Base-by-base conservation (phyloP, 495 filamentous ascomycete species). In the Stereocaulon alpinum region DNA sequence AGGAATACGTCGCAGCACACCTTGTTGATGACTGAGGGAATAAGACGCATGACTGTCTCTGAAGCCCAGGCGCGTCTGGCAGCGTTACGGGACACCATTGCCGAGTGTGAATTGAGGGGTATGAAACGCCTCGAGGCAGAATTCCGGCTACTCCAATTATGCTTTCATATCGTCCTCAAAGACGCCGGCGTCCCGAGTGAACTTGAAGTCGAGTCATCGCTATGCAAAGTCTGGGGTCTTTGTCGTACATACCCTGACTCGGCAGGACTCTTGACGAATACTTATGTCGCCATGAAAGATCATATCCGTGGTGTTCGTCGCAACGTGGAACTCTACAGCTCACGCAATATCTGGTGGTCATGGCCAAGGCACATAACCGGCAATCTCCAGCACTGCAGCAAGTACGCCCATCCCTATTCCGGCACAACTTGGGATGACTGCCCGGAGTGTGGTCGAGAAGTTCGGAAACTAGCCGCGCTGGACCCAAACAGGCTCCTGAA, bases 61-160 rank as follows among this genome's bases (percentile, higher is more conserved):
- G 55, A 59, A 56, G 51, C 57, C 47, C 42, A 49, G 0, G 18
- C 20, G 0, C 47, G 59, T 15, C 42, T 61, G 6, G 29, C 30
- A 20, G 18, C 45, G 6, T 42, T 65, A 34, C 43, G 59, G 11
- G 22, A 12, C 20, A 32, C 57, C 15, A 61, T 65, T 15, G 47
- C n/a, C 5, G 30, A 58, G n/a, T 65, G 60, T 18, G 20, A 44
- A 32, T 40, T 5, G 0, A 54, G 45, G 18, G 27, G 49, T 12
- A 40, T 67, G 60, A 58, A 58, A 50, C 56, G 60, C 18, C 61
- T 67, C 20, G 63, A 67, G 58, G 58, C 47, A 11, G 65, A 67
- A 43, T 37, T 59, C 1, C 61, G 58, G 10, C 55, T 65, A 5
- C 22, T 60, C 22, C 55, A 63, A 32, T 41, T 63, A 10, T 45